Conservation (phyloP, 345 rosid genomes). For the Geranium rotundifolium region DNA sequence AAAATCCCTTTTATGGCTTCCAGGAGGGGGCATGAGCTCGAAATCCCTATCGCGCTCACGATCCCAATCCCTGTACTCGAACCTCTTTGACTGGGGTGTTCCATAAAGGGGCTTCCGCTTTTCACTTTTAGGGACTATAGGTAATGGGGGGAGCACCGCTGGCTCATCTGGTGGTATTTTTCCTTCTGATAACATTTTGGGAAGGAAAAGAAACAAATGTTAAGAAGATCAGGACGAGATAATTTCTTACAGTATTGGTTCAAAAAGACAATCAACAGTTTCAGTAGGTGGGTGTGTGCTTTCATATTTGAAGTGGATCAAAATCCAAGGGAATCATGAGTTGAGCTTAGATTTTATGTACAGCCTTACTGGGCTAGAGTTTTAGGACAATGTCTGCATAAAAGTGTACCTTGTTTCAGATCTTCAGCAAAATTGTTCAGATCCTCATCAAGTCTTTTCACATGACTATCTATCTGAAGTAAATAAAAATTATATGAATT, state of each 20-base stretch:
- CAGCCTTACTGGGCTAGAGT: background rate
- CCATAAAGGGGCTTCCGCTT: slow-evolving; percentile 52
- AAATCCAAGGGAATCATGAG: background rate
- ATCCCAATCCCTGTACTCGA: slow-evolving; percentile 77
- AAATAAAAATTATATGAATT: background rate
- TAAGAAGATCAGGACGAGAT: background rate
- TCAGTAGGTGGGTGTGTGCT: background rate
- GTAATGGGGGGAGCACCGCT: slow-evolving; percentile 72
- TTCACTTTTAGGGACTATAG: slow-evolving; percentile 67
- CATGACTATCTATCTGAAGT: slow-evolving; percentile 82
- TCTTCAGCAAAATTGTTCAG: slow-evolving; percentile 85
- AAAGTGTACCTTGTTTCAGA: slow-evolving; percentile 64
- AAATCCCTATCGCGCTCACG: slow-evolving; percentile 85
- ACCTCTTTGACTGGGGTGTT: slow-evolving; percentile 78
- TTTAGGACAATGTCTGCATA: background rate
- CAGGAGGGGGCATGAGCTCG: slow-evolving; percentile 99
- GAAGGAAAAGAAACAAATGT: slow-evolving; percentile 7
- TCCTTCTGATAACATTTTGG: slow-evolving; percentile 47
- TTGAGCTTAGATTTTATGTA: too few species aligned
- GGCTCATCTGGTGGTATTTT: slow-evolving; percentile 83
- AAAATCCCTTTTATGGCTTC: slow-evolving; percentile 70
- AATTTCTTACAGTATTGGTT: background rate
- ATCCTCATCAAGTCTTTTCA: slow-evolving; percentile 92
- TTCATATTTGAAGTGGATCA: background rate
- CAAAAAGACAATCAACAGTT: background rate